Evolutionary conservation across 2,329 filamentous ascomycete genomes (phyloP).

Genomic region (Gremmenia infestans): DNA sequence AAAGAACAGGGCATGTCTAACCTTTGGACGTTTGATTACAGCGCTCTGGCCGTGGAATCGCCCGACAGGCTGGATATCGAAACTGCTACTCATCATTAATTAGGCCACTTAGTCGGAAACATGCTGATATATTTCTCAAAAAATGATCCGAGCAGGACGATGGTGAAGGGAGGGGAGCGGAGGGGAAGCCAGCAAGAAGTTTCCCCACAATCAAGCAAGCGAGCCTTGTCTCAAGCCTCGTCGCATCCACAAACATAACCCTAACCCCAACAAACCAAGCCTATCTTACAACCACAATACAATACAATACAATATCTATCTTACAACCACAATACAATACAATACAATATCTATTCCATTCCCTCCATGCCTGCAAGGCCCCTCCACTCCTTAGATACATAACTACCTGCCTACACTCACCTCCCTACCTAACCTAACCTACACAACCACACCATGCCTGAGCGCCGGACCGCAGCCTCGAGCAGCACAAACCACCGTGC

Average conservation of each 20-base stretch:
- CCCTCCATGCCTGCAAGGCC: not conserved
- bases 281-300: not conserved
- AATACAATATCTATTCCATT: not conserved
- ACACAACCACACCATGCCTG: slow-evolving; percentile 21
- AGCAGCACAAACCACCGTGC: slow-evolving; percentile 12
- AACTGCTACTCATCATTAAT: slow-evolving; percentile 35
- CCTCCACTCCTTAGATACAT: not conserved
- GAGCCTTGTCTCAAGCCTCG: slow-evolving; percentile 6
- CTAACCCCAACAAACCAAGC: slow-evolving; percentile 3
- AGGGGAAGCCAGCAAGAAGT: not conserved
- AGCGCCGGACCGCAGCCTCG: slow-evolving; percentile 21
- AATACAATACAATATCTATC: no score
- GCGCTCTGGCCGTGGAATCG: slow-evolving; percentile 65
- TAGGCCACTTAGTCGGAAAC: not conserved
- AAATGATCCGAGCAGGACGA: not conserved
- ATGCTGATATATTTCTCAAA: not conserved
- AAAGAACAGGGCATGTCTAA: slow-evolving; percentile 29
- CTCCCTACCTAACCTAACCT: no score
- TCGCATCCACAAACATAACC: not conserved
- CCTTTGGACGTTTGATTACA: slow-evolving; percentile 70
- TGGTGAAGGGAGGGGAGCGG: not conserved
- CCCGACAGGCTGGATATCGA: slow-evolving; percentile 63
- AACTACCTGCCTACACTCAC: not conserved
- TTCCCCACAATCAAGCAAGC: not conserved
- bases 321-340: not conserved